phyloP scores from a whole-genome alignment of 805 yeast genomes.

The Starmerella davenportii region DNA sequence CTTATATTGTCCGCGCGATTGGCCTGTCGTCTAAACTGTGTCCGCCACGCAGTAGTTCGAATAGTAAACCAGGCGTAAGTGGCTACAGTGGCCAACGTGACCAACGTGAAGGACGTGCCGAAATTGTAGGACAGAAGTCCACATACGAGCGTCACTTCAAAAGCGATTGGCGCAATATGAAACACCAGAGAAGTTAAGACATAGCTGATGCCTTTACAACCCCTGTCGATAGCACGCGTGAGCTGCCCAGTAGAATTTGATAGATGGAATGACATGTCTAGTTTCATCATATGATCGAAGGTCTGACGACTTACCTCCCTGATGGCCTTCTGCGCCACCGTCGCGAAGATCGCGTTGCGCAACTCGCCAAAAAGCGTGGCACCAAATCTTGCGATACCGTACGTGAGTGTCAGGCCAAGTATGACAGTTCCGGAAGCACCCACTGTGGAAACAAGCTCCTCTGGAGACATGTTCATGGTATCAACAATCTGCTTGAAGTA shows the following conservation, averaged over 20 bases:
- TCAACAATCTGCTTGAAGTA: conserved; percentile 79
- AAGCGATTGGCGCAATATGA: conserved; percentile 80
- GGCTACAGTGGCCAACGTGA: conserved; percentile 75
- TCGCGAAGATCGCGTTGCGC: conserved; percentile 86
- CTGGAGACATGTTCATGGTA: conserved; percentile 84
- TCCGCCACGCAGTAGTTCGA: conserved; percentile 89
- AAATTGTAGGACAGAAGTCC: conserved; percentile 87
- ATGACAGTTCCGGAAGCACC: conserved; percentile 29
- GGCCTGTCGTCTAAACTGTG: conserved; percentile 73
- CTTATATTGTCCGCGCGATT: conserved; percentile 89
- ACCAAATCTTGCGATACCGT: conserved; percentile 88
- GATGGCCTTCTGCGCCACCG: conserved; percentile 88
- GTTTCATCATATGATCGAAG: conserved; percentile 59
- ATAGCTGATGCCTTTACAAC: conserved; percentile 90
- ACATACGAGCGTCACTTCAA: conserved; percentile 83
- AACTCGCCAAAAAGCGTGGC: conserved; percentile 88
- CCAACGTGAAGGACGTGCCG: conserved; percentile 75
- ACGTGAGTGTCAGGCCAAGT: conserved; percentile 47
- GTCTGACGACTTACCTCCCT: conserved; percentile 77
- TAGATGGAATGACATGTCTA: conserved; percentile 80
- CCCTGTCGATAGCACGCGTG: conserved; percentile 91
- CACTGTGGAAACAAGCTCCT: conserved; percentile 36
- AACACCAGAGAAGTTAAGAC: conserved; percentile 94
- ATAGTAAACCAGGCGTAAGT: conserved; percentile 77
- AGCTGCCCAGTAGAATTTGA: conserved; percentile 89